Evolutionary conservation across 306 rosid genomes (phyloP).

Genomic region (Dryas octopetala): DNA sequence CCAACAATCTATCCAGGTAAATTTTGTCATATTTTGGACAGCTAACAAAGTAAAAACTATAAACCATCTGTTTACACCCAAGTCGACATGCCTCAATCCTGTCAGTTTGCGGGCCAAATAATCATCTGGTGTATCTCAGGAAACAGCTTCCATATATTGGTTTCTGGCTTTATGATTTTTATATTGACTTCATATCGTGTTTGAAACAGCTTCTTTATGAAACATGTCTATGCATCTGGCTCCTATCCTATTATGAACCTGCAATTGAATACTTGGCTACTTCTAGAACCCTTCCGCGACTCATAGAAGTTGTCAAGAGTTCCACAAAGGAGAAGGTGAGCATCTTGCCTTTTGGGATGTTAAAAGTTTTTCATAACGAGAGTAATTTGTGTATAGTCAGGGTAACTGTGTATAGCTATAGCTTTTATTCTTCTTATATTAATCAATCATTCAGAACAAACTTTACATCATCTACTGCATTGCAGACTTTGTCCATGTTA

Average conservation of each 20-base stretch:
- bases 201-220: constrained; percentile 88
- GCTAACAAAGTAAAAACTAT: constrained; percentile 5
- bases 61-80: constrained; percentile 9
- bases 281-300: constrained; percentile 87
- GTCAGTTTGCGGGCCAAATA: constrained; percentile 21
- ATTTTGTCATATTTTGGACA: constrained; percentile 16
- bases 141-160: neutral
- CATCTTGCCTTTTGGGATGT: constrained; percentile 21
- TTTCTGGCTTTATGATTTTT: neutral
- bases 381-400: constrained; percentile 9
- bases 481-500: constrained; percentile 7
- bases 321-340: constrained; percentile 98
- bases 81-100: constrained; percentile 15
- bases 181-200: constrained; percentile 31
- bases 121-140: constrained; percentile 17
- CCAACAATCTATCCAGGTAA: constrained; percentile 95
- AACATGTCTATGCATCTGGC: constrained; percentile 95
- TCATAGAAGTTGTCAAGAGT: constrained; percentile 82
- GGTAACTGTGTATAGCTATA: neutral
- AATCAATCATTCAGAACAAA: neutral
- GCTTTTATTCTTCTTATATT: neutral
- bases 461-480: neutral
- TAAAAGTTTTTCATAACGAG: constrained; percentile 16
- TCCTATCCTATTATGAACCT: constrained; percentile 89
- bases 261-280: constrained; percentile 93